Evolutionary conservation across 495 filamentous ascomycete genomes (phyloP), one percentile per base, ranked within the genome.

Genomic region (Annulohypoxylon maeteangense): DNA sequence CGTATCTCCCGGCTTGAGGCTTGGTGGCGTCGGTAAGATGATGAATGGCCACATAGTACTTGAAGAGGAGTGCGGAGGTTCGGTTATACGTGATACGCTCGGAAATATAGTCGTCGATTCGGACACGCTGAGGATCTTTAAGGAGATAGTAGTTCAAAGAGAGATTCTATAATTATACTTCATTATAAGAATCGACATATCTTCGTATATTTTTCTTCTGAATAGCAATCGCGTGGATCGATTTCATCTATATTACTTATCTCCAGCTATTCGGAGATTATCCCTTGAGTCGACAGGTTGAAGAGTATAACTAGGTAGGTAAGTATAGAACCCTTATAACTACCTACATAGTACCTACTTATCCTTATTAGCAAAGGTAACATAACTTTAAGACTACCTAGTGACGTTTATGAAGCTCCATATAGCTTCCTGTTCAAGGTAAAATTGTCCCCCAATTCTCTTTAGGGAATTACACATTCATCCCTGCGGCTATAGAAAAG

Each of bases 11-110:
- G 71, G 71, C 4, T 20, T 58, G 3, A 56, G 67, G 60, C 11
- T 62, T 3, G 11, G 53, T 61, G 4, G 20, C 47, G 12, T 55
- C 22, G 32, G 20, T 2, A n/a, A 40, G 27, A 4, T 11, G 25
- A 34, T n/a, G 27, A 32, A 16, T 2, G 27, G 32, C 1, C 47
- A 4, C 7, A 42, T 34, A 18, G 42, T 29, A 0, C 27, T 38
- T 4, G 48, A 50, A n/a, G 67, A 64, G 47, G 71, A 76, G 32
- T 76, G 74, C 34, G 74, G 48, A 12, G 61, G 61, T 16, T 74
- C 71, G 16, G 60, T 74, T 29, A 7, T 74, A 11, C 59, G 71
- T 22, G 74, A 76, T 56, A 74, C 67, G 4, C 14, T 76, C 45
- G 53, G 64, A 25, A 61, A 20, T 32, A 1, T 69, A 25, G 61